A percentile compares a stretch with the other conserved stretches of the same genome.
Evolutionary conservation across 129 eudicot genomes (phyloP).

Genomic region (Lactuca sativa): DNA sequence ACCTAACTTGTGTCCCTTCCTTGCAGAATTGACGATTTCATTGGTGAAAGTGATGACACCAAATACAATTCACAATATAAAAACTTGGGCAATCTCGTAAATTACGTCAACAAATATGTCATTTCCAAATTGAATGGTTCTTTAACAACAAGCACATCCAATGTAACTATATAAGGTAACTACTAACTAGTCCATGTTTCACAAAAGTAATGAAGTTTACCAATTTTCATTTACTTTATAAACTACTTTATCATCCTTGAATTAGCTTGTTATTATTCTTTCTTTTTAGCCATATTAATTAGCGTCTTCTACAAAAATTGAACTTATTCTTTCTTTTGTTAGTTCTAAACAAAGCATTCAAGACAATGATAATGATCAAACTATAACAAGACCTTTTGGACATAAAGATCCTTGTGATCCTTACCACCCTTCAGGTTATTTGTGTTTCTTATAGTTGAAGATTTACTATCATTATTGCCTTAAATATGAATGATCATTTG

Average conservation of each 20-base stretch:
- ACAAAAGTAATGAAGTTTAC: background rate
- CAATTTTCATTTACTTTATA: background rate
- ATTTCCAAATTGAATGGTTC: constrained; percentile 46
- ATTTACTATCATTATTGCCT: background rate
- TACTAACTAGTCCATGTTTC: constrained; percentile 3
- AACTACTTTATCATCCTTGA: background rate
- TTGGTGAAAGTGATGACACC: constrained; percentile 41
- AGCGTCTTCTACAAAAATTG: background rate
- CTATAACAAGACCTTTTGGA: constrained; percentile 28
- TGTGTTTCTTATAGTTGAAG: background rate
- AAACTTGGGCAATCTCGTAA: constrained; percentile 67
- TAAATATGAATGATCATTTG: background rate
- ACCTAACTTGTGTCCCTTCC: constrained; percentile 3
- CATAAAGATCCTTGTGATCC: constrained; percentile 29
- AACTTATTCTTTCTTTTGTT: constrained; percentile 13
- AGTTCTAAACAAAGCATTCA: constrained; percentile 39
- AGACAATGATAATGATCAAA: constrained; percentile 33
- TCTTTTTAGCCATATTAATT: background rate
- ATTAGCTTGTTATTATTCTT: background rate
- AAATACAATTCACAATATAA: constrained; percentile 70
- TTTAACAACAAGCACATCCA: constrained; percentile 35
- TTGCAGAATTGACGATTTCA: constrained; percentile 68
- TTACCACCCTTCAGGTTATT: constrained; percentile 49
- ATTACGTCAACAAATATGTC: constrained; percentile 39
- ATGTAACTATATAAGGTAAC: constrained; percentile 48